phyloP scores from a whole-genome alignment of 2,329 filamentous ascomycete species.

The Fusarium beomiforme region DNA sequence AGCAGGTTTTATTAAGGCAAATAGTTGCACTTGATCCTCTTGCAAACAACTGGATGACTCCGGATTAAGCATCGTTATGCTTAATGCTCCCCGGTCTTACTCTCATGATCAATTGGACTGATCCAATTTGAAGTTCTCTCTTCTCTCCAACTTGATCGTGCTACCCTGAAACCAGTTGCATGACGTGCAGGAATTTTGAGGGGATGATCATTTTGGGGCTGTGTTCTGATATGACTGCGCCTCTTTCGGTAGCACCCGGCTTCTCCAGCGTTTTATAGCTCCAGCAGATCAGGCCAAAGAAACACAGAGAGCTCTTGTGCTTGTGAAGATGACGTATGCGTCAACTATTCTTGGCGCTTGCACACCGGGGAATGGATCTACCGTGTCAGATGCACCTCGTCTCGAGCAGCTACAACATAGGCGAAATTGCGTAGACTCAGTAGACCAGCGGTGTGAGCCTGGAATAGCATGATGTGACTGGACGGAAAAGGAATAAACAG shows the following conservation, averaged over 20 bases:
- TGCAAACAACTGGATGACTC: too few relatives aligned
- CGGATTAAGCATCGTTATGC: too few relatives aligned
- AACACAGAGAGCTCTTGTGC: too few relatives aligned
- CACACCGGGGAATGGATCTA: background rate
- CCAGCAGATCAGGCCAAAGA: background rate
- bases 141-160: background rate
- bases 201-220: background rate
- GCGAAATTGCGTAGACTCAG: background rate
- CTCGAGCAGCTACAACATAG: background rate
- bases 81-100: background rate
- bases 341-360: background rate
- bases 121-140: background rate
- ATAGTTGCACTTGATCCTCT: background rate
- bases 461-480: background rate
- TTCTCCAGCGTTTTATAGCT: background rate
- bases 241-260: background rate
- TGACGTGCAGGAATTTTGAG: background rate
- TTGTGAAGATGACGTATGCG: constrained; percentile 6
- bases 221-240: constrained; percentile 2
- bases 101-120: background rate
- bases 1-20: too few relatives aligned
- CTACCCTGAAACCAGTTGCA: background rate
- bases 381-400: background rate
- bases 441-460: background rate
- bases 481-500: background rate